These are phyloP conservation scores for Camellia granthamiana DNA, from an alignment of 148 eudicot species.

Conservation along the genomic window DNA sequence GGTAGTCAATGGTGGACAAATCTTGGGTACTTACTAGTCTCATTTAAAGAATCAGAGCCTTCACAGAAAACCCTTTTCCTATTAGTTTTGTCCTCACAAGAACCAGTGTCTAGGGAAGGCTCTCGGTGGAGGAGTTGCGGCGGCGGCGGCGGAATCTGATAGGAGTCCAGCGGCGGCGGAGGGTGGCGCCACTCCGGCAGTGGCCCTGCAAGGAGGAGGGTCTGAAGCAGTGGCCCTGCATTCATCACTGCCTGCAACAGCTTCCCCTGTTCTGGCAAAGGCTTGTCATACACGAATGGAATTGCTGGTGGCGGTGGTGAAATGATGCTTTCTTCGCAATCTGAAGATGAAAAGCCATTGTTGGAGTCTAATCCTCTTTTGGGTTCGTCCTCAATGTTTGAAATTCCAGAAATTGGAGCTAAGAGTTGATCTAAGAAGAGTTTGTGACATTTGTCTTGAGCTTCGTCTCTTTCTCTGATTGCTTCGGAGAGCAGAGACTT, in stretches of 20 bases:
- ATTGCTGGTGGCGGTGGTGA: background rate
- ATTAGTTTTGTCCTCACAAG: constrained; percentile 13
- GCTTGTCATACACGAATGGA: constrained; percentile 19
- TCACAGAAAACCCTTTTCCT: too few species aligned
- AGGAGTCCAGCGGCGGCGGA: constrained; percentile 63
- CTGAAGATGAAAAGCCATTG: constrained; percentile 41
- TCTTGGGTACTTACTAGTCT: too few species aligned
- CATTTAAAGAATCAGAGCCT: too few species aligned
- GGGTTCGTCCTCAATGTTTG: constrained; percentile 41
- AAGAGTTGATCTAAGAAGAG: constrained; percentile 26
- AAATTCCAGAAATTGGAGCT: constrained; percentile 23
- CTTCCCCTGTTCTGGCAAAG: constrained; percentile 75
- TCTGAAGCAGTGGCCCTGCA: constrained; percentile 85
- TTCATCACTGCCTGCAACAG: constrained; percentile 76
- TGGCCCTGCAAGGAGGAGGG: constrained; percentile 75
- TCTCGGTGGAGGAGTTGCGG: constrained; percentile 30
- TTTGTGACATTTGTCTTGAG: constrained; percentile 34
- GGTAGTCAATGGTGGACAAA: too few species aligned
- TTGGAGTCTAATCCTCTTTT: constrained; percentile 28
- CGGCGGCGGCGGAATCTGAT: constrained; percentile 74
- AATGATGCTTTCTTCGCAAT: constrained; percentile 54
- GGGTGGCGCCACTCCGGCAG: constrained; percentile 92
- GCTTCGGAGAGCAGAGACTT: constrained; percentile 27
- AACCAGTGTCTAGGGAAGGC: background rate
- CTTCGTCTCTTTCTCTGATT: constrained; percentile 45